Percentiles rank a stretch among this genome's conserved stretches.
Evolutionary conservation across 305 asterid genomes (phyloP).

Genomic region (Petunia hybrid): DNA sequence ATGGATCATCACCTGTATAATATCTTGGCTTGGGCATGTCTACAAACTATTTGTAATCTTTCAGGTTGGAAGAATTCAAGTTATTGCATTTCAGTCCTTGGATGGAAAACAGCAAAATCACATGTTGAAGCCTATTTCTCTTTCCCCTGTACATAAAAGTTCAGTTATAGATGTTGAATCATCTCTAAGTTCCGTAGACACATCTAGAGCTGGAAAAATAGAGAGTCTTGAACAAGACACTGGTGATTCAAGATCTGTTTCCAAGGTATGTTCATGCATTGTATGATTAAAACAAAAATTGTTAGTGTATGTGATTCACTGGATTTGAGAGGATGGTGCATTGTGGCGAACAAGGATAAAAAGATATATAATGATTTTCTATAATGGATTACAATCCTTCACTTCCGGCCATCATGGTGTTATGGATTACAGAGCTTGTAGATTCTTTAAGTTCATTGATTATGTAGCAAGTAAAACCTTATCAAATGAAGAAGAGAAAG

Average conservation of each 20-base stretch:
- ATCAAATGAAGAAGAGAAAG: neutral
- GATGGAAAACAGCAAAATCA: constrained; percentile 95
- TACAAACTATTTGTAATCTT: constrained; percentile 29
- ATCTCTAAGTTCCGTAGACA: constrained; percentile 73
- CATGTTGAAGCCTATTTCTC: constrained; percentile 62
- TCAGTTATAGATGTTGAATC: constrained; percentile 73
- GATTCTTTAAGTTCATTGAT: neutral
- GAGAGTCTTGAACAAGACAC: constrained; percentile 72
- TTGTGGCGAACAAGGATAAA: neutral
- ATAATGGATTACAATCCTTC: neutral
- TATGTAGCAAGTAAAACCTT: too few relatives aligned
- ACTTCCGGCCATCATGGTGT: neutral
- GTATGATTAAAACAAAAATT: neutral
- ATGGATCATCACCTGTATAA: constrained; percentile 24
- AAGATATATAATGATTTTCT: neutral
- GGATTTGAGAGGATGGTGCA: constrained; percentile 13
- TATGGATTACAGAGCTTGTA: neutral
- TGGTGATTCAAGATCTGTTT: constrained; percentile 67
- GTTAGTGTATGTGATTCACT: neutral
- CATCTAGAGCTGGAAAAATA: constrained; percentile 49
- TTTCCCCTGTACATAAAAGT: constrained; percentile 58
- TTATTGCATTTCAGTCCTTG: constrained; percentile 92
- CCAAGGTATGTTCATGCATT: constrained; percentile 58
- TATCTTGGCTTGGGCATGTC: constrained; percentile 18
- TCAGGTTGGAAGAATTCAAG: constrained; percentile 98